Base-by-base conservation (phyloP, 2,329 filamentous ascomycete genomes). In the Trichophyton benhamiae region DNA sequence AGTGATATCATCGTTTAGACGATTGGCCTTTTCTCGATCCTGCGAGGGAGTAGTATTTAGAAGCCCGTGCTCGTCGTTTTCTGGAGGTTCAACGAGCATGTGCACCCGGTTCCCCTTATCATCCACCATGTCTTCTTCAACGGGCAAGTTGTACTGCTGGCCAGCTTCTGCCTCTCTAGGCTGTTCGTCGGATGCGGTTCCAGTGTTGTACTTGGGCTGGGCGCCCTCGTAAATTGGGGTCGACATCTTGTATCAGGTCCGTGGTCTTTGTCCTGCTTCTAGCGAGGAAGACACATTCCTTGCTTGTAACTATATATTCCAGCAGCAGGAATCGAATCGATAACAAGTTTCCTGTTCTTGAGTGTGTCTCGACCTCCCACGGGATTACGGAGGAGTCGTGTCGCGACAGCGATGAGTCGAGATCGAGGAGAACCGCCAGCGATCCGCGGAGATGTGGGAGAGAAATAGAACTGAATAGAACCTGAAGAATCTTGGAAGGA, bases 1-100 rank as follows among this genome's bases (percentile, higher is more conserved):
- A 49, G 82, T 78, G 59, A 88, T 72, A 63, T 88, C 85, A 71
- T 89, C 86, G 61, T 86, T 81, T 33, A 88, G 73, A 55, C 84
- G 77, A 63, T 79, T 78, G 4, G 81, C 79, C 67, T 85, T 78
- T 70, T 87, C 85, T 44, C 84, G 78, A 15, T 76, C 78, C 62
- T 80, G 77, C 0, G 82, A 83, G 1, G 82, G 79, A 0, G 84
- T 85, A 46, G 52, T 44, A 8, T 27, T 42, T 2, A 36, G 20
- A n/a, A 11, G 33, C 3, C 11, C 11, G 3, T 5, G 11, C 33
- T 63, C 48, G 53, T 61, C 44, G 2, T 60, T 20, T 17, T 59
- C 61, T 7, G 25, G 20, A 9, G 33, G 33, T 1, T 58, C 60
- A 15, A 49, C 27, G 17, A 53, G 38, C 27, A 61, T 48, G 6